Evolutionary conservation across 768 basidiomycete genomes (phyloP).

Genomic region (Phaeotremella skinneri): DNA sequence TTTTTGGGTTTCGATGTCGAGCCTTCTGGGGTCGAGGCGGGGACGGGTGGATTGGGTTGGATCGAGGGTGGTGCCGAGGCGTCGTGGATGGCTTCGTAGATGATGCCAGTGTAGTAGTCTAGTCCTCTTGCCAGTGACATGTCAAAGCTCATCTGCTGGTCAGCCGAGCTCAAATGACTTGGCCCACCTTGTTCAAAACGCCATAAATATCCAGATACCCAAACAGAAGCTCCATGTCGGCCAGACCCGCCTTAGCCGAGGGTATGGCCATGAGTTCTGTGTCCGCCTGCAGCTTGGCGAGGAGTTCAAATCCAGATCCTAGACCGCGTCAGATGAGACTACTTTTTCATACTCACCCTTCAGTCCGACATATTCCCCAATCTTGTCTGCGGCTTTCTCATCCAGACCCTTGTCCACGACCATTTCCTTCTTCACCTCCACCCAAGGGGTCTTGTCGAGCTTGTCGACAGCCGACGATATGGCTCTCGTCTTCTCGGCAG

Average conservation of each 20-base stretch:
- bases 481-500: constrained; percentile 77
- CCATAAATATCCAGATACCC: constrained; percentile 75
- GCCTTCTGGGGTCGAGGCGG: constrained; percentile 44
- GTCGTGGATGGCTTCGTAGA: constrained; percentile 92
- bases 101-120: constrained; percentile 98
- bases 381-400: constrained; percentile 76
- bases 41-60: constrained; percentile 59
- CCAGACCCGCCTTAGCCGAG: constrained; percentile 74
- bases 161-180: too few relatives aligned
- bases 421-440: constrained; percentile 93
- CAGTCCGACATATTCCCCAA: constrained; percentile 93
- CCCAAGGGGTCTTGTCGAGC: constrained; percentile 94
- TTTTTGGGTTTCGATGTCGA: constrained; percentile 21
- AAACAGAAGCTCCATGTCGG: constrained; percentile 84
- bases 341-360: constrained; percentile 63
- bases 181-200: constrained; percentile 67
- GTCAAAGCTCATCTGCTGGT: constrained; percentile 85
- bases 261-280: constrained; percentile 64
- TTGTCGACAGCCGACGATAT: constrained; percentile 98
- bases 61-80: constrained; percentile 89
- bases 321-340: constrained; percentile 9
- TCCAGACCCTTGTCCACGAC: constrained; percentile 89
- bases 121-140: constrained; percentile 94
- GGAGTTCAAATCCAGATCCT: constrained; percentile 72
- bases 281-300: constrained; percentile 69